Evolutionary conservation across 805 yeast genomes (phyloP).

Genomic region (Metschnikowia reukaufii): DNA sequence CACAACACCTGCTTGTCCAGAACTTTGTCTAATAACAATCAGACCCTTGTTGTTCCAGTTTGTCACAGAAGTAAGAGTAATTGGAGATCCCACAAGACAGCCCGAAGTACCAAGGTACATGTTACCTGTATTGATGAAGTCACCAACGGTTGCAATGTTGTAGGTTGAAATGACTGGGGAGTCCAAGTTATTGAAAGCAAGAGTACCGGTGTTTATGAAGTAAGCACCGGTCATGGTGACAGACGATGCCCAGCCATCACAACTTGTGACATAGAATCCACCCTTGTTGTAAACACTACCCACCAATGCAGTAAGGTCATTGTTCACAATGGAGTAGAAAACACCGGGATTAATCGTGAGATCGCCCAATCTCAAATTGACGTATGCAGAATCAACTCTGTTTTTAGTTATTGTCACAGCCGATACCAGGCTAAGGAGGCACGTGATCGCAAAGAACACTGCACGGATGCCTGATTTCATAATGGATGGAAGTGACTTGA

Average conservation of each 20-base stretch:
- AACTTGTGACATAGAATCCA: constrained; percentile 11
- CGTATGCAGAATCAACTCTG: neutral
- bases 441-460: neutral
- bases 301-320: neutral
- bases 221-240: constrained; percentile 2
- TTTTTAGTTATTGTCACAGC: constrained; percentile 5
- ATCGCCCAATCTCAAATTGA: neutral
- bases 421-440: neutral
- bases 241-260: neutral
- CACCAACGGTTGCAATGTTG: constrained; percentile 14
- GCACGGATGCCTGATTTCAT: constrained; percentile 1
- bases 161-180: constrained; percentile 21
- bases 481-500: neutral
- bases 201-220: constrained; percentile 21
- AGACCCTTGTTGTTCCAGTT: constrained; percentile 10
- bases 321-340: constrained; percentile 12
- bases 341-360: constrained; percentile 9
- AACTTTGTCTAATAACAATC: constrained; percentile 4
- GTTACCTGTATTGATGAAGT: constrained; percentile 26
- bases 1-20: constrained; percentile 2
- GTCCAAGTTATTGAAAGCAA: constrained; percentile 23
- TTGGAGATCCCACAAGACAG: constrained; percentile 14
- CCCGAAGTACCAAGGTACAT: constrained; percentile 21
- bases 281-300: constrained; percentile 13
- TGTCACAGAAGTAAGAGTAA: constrained; percentile 3